Evolutionary conservation across 768 basidiomycete species (phyloP).

Genomic region (Rossbeevera mucosa): DNA sequence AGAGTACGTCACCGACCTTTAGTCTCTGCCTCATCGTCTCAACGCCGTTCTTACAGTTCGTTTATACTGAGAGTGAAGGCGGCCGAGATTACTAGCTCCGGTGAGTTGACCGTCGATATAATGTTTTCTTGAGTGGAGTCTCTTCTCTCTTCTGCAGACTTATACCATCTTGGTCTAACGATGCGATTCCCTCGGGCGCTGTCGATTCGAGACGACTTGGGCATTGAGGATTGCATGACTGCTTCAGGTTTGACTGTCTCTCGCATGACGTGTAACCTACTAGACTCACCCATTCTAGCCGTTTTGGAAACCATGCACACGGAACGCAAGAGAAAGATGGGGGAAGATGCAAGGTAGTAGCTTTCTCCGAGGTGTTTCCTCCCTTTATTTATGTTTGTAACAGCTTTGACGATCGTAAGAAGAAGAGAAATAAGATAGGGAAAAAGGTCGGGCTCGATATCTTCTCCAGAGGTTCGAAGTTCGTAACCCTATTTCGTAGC

Average conservation of each 20-base stretch:
- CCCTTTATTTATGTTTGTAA: background rate
- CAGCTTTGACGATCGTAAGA: slow-evolving; percentile 33
- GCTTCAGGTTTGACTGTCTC: slow-evolving; percentile 48
- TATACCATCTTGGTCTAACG: slow-evolving; percentile 80
- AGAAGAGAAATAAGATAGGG: slow-evolving; percentile 22
- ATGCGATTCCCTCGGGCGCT: slow-evolving; percentile 93
- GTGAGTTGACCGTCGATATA: slow-evolving; percentile 35
- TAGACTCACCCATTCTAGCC: slow-evolving; percentile 33
- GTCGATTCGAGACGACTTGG: slow-evolving; percentile 73
- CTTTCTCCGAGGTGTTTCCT: background rate
- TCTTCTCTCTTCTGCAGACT: slow-evolving; percentile 42
- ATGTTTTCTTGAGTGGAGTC: background rate
- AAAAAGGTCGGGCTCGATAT: slow-evolving; percentile 23
- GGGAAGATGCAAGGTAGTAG: slow-evolving; percentile 49
- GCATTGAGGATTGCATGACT: slow-evolving; percentile 65
- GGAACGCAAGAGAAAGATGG: slow-evolving; percentile 73
- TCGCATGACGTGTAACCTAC: background rate
- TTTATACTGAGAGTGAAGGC: slow-evolving; percentile 94
- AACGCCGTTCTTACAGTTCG: slow-evolving; percentile 49
- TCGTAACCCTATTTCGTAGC: slow-evolving; percentile 31
- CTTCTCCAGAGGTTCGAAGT: background rate
- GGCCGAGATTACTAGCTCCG: slow-evolving; percentile 78
- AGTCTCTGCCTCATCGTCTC: background rate
- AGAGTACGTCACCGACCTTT: slow-evolving; percentile 49
- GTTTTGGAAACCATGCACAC: slow-evolving; percentile 56